These are phyloP conservation scores for barley (Hordeum vulgare) DNA, from an alignment of 176 grass and related monocot species.

Conservation along the genomic window DNA sequence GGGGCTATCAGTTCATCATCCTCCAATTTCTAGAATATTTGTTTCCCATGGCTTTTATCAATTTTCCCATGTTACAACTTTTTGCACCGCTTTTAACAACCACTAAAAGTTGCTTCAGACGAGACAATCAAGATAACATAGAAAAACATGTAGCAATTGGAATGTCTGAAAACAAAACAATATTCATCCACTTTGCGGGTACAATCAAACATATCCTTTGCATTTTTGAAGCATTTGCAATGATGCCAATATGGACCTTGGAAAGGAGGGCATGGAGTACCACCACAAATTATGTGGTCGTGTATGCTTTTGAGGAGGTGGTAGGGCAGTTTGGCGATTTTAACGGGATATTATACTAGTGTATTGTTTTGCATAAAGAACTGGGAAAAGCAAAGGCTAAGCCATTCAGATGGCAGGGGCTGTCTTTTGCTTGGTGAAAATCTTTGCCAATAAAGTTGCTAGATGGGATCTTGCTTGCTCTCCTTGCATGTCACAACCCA, in stretches of 20 bases:
- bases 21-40: not conserved
- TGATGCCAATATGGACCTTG: constrained; percentile 43
- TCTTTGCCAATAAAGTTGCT: constrained; percentile 7
- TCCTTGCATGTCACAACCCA: not conserved
- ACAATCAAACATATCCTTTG: constrained; percentile 9
- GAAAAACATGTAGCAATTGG: constrained; percentile 20
- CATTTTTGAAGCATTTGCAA: constrained; percentile 23
- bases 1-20: not conserved
- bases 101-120: constrained; percentile 14
- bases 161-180: constrained; percentile 23
- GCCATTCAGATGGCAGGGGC: constrained; percentile 39
- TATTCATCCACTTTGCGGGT: constrained; percentile 9
- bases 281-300: constrained; percentile 44
- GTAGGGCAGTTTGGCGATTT: constrained; percentile 43
- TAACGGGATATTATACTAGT: not conserved
- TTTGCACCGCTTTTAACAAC: constrained; percentile 9
- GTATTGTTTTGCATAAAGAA: constrained; percentile 24
- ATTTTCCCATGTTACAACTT: constrained; percentile 4
- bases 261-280: constrained; percentile 23
- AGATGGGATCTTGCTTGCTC: constrained; percentile 18
- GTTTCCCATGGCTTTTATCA: not conserved
- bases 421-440: constrained; percentile 29
- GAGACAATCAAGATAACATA: constrained; percentile 35
- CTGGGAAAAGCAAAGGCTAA: constrained; percentile 28
- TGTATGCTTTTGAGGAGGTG: constrained; percentile 68